Base-by-base conservation (phyloP, 78 protist species). In the Dictyostelium brefeldianum region DNA sequence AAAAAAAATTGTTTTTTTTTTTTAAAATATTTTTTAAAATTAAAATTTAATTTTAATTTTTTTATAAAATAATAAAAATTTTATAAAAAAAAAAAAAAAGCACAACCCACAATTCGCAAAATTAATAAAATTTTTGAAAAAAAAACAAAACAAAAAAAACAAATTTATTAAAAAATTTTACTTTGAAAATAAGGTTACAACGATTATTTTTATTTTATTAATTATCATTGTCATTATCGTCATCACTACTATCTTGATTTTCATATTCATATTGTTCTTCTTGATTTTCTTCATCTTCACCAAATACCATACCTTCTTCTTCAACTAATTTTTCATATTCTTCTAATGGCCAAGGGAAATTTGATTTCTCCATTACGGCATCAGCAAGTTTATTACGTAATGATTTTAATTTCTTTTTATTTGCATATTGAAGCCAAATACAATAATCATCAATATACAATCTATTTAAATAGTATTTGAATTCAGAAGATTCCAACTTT, bases 221-320 rank as follows among this genome's bases (percentile, higher is more conserved):
- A 7, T 57, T 57, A 18, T 57, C 29, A 29, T 67, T 9, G 31
- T 67, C 75, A 7, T 57, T 57, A 18, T 57, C 29, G 14, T 67
- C 29, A 67, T 67, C 75, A 29, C 22, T 29, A 14, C 18, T 20
- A 29, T 67, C 75, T 67, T 67, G 75, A 67, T 67, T 67, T 67
- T 67, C 75, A 67, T 67, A 67, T 56, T 79, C 73, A 20, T 15
- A 36, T 56, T 56, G 25, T 18, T 78, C n/a, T 51, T 78, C 83
- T 25, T 29, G 20, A 29, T 78, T 43, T 14, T 62, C 64, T 22
- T 80, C 85, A 64, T 87, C 79, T 27, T 77, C 85, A n/a, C 78
- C 84, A 25, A 59, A 87, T 12, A 77, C 84, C 93, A 87, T 87
- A 25, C 93, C 93, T 78, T 87, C 93, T 25, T 87, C 93, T 87